Evolutionary conservation across 2,329 filamentous ascomycete genomes (phyloP).

Genomic region (Thelonectria rubi): DNA sequence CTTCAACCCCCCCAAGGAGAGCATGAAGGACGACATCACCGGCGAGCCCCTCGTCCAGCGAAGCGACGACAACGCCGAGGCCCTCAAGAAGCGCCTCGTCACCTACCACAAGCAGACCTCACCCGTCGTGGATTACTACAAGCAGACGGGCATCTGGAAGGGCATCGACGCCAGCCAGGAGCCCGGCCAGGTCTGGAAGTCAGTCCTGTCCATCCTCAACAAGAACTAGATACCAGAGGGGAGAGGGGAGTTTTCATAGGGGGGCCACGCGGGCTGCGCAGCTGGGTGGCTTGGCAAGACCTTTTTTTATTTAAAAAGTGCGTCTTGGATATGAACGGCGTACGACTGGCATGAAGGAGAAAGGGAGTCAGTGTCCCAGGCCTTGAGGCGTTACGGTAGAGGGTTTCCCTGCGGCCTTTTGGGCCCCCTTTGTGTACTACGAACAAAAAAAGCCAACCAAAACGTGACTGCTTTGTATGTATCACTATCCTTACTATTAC

Average conservation of each 20-base stretch:
- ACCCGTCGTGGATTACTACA: constrained; percentile 95
- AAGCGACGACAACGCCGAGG: constrained; percentile 95
- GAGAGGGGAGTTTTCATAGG: background rate
- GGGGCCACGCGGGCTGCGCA: constrained; percentile 7
- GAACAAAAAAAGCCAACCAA: constrained; percentile 41
- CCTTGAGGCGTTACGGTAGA: constrained; percentile 43
- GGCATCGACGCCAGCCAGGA: constrained; percentile 95
- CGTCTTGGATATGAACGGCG: constrained; percentile 41
- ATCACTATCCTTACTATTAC: constrained; percentile 35
- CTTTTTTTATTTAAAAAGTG: constrained; percentile 15
- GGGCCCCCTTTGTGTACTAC: constrained; percentile 37
- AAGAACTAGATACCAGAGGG: constrained; percentile 39
- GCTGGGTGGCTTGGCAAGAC: constrained; percentile 1
- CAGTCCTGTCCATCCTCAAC: constrained; percentile 83
- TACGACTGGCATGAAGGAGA: constrained; percentile 35
- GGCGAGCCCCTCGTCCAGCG: constrained; percentile 97
- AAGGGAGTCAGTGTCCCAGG: constrained; percentile 20
- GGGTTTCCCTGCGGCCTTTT: constrained; percentile 39
- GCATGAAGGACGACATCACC: constrained; percentile 96
- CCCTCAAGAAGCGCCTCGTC: constrained; percentile 90
- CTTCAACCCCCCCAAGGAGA: constrained; percentile 95
- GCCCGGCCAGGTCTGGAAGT: constrained; percentile 95
- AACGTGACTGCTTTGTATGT: constrained; percentile 41
- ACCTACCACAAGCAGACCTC: constrained; percentile 96
- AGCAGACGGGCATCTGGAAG: constrained; percentile 96